phyloP scores from a whole-genome alignment of 2,329 filamentous ascomycete genomes.

The Seiridium unicorne region DNA sequence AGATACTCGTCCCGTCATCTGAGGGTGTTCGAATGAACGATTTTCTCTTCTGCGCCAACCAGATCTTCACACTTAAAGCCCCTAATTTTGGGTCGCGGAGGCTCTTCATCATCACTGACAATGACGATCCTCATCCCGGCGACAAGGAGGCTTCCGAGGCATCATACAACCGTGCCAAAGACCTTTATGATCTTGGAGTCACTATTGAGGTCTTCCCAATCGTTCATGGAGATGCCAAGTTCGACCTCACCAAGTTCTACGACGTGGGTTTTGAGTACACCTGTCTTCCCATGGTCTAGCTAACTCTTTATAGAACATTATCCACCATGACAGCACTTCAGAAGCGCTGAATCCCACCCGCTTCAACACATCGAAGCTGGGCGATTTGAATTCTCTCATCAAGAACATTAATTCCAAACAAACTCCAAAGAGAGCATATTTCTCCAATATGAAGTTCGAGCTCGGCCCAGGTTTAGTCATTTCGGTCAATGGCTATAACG shows the following conservation, averaged over 20 bases:
- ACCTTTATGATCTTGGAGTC: constrained; percentile 91
- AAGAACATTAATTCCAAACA: constrained; percentile 91
- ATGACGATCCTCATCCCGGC: constrained; percentile 77
- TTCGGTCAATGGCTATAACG: constrained; percentile 88
- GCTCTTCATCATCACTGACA: constrained; percentile 94
- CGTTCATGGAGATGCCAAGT: constrained; percentile 65
- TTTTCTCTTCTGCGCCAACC: constrained; percentile 90
- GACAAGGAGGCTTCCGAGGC: constrained; percentile 73
- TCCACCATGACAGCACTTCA: constrained; percentile 75
- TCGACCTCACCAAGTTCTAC: constrained; percentile 86
- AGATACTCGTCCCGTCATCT: constrained; percentile 67
- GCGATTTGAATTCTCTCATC: constrained; percentile 75
- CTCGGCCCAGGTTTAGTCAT: constrained; percentile 82
- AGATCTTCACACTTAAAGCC: constrained; percentile 92
- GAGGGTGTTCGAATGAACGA: constrained; percentile 80
- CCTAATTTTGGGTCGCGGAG: constrained; percentile 90
- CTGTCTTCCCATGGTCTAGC: background rate
- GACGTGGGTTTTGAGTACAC: constrained; percentile 58
- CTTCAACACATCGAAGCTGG: constrained; percentile 63
- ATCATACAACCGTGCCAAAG: constrained; percentile 85
- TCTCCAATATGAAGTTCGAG: constrained; percentile 84
- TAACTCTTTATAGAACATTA: constrained; percentile 65
- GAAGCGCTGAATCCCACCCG: constrained; percentile 62
- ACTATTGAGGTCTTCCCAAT: constrained; percentile 93
- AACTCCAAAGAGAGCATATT: constrained; percentile 79